Conservation (phyloP, 805 yeast genomes). For the Yarrowia deformans region DNA sequence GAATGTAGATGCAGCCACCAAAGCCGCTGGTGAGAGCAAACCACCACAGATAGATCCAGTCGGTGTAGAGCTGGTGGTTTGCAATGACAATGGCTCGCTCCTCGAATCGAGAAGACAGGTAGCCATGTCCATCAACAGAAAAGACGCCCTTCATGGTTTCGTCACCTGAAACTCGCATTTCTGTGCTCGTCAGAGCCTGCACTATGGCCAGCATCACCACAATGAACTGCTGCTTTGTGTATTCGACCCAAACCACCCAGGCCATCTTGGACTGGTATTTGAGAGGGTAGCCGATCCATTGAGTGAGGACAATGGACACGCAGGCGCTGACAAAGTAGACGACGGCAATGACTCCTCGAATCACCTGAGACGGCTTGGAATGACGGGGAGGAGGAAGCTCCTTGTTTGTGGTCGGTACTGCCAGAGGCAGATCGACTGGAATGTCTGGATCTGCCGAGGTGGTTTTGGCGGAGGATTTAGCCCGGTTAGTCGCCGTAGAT, state of each 20-base stretch:
- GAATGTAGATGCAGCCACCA: constrained; percentile 70
- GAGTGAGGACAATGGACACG: constrained; percentile 41
- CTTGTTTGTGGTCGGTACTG: constrained; percentile 33
- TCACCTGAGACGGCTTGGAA: constrained; percentile 18
- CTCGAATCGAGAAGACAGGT: constrained; percentile 50
- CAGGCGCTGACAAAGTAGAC: constrained; percentile 21
- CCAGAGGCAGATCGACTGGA: constrained; percentile 13
- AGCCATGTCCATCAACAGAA: constrained; percentile 43
- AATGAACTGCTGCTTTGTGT: constrained; percentile 50
- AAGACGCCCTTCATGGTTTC: constrained; percentile 45
- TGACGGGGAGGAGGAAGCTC: constrained; percentile 33
- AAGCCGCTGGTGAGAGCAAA: constrained; percentile 70
- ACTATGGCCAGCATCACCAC: constrained; percentile 46
- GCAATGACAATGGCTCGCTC: constrained; percentile 72
- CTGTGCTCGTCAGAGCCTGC: constrained; percentile 48
- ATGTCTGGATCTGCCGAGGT: constrained; percentile 1
- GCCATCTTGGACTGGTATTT: constrained; percentile 44
- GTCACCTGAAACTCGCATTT: constrained; percentile 47
- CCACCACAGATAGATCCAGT: constrained; percentile 95
- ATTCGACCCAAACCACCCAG: constrained; percentile 48
- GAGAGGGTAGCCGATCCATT: constrained; percentile 49
- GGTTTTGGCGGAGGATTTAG: not conserved
- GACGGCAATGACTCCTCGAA: constrained; percentile 10
- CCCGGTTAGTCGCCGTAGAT: not conserved
- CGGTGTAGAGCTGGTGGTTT: constrained; percentile 94